Evolutionary conservation across 2,329 filamentous ascomycete species (phyloP).

Genomic region (Paecilomyces sp.): DNA sequence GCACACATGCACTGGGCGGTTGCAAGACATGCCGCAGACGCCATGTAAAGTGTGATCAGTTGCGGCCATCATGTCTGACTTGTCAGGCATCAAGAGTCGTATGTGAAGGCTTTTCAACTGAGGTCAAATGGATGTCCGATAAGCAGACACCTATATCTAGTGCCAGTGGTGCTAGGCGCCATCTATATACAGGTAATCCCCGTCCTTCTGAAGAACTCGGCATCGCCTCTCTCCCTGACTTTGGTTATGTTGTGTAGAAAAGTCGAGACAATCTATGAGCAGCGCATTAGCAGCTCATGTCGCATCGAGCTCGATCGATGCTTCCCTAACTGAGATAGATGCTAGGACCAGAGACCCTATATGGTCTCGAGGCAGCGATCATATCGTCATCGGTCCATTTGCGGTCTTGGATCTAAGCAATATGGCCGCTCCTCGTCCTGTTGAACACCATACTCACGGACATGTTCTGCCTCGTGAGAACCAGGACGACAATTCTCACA

Average conservation of each 20-base stretch:
- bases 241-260: slow-evolving; percentile 10
- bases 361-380: slow-evolving; percentile 7
- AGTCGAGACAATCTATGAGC: slow-evolving; percentile 25
- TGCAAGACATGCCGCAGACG: slow-evolving; percentile 28
- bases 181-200: slow-evolving; percentile 23
- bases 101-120: slow-evolving; percentile 24
- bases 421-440: slow-evolving; percentile 1
- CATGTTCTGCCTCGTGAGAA: neutral
- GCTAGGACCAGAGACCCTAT: slow-evolving; percentile 15
- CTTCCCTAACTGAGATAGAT: slow-evolving; percentile 25
- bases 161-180: slow-evolving; percentile 16
- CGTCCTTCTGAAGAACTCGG: neutral
- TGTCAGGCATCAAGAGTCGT: slow-evolving; percentile 19
- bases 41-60: slow-evolving; percentile 31
- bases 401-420: slow-evolving; percentile 18
- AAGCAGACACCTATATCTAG: slow-evolving; percentile 6
- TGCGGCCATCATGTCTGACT: slow-evolving; percentile 22
- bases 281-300: slow-evolving; percentile 17
- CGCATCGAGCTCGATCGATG: slow-evolving; percentile 23
- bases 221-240: neutral
- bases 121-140: slow-evolving; percentile 22
- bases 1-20: slow-evolving; percentile 25
- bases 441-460: neutral
- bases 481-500: neutral
- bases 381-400: slow-evolving; percentile 23